Evolutionary conservation across 257 asterid genomes (phyloP).

Genomic region (Gentiana macrophylla): DNA sequence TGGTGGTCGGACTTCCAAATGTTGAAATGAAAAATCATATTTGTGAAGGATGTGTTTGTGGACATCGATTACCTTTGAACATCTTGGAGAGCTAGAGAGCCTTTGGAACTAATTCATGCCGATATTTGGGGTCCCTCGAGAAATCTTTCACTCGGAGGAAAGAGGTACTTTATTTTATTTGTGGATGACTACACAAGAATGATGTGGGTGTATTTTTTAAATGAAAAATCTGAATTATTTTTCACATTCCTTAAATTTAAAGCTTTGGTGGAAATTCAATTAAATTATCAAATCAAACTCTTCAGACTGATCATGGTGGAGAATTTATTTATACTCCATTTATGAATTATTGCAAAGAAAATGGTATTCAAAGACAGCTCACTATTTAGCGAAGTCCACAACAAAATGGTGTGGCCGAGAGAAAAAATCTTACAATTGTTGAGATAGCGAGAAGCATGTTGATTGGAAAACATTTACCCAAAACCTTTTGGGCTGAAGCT

Average conservation of each 20-base stretch:
- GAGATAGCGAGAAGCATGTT: not conserved
- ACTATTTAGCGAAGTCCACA: not conserved
- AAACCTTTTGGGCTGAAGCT: not conserved
- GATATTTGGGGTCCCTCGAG: not conserved
- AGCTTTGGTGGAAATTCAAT: not conserved
- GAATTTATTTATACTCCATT: conserved; percentile 4
- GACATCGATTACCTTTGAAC: not conserved
- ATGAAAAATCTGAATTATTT: not conserved
- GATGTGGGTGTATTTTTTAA: not conserved
- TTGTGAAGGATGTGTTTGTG: not conserved
- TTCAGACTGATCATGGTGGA: conserved; percentile 1
- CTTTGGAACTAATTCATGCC: not conserved
- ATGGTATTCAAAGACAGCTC: not conserved
- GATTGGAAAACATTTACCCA: not conserved
- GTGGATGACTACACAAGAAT: not conserved
- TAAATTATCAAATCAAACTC: not conserved
- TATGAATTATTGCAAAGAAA: not conserved
- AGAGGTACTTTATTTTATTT: not conserved
- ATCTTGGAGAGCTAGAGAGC: not conserved
- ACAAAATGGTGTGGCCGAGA: conserved; percentile 1
- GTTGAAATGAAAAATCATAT: not conserved
- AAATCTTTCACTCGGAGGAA: not conserved
- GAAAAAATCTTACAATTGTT: not conserved
- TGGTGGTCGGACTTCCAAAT: not conserved
- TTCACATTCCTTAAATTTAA: not conserved